Evolutionary conservation across 2,329 filamentous ascomycete genomes (phyloP).

Genomic region (Alternaria metachromatica): DNA sequence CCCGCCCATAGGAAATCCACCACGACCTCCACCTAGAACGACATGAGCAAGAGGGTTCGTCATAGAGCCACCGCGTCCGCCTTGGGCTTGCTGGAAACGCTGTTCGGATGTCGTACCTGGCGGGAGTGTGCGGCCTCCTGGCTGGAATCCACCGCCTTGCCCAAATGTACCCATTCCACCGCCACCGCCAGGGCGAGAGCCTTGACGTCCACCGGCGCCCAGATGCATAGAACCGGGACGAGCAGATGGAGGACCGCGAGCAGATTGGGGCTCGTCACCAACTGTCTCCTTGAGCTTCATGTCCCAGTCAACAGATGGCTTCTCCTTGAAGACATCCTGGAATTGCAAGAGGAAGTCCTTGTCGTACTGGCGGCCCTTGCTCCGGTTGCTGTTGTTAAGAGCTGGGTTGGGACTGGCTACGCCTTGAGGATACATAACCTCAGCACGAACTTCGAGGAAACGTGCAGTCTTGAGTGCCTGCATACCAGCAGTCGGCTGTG

Average conservation of each 20-base stretch:
- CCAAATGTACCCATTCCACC: slow-evolving; percentile 73
- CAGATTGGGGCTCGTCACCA: slow-evolving; percentile 77
- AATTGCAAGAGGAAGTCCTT: slow-evolving; percentile 95
- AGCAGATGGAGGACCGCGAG: slow-evolving; percentile 65
- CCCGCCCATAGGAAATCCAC: slow-evolving; percentile 63
- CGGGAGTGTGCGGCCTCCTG: slow-evolving; percentile 65
- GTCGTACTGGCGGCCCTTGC: slow-evolving; percentile 90
- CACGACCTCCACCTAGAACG: slow-evolving; percentile 59
- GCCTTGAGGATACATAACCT: slow-evolving; percentile 79
- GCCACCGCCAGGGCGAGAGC: slow-evolving; percentile 50
- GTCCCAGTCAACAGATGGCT: slow-evolving; percentile 93
- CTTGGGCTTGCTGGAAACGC: slow-evolving; percentile 62
- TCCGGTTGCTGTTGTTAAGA: slow-evolving; percentile 83
- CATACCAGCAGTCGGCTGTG: slow-evolving; percentile 91
- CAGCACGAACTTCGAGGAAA: slow-evolving; percentile 80
- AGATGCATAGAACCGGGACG: slow-evolving; percentile 58
- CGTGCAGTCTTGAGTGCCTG: slow-evolving; percentile 91
- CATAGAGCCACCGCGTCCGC: slow-evolving; percentile 38
- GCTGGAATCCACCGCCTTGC: slow-evolving; percentile 47
- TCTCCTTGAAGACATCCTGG: slow-evolving; percentile 94
- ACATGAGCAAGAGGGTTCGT: slow-evolving; percentile 66
- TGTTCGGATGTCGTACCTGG: slow-evolving; percentile 79
- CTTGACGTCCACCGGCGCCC: slow-evolving; percentile 52
- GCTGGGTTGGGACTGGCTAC: slow-evolving; percentile 84
- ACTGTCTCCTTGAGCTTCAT: slow-evolving; percentile 83